phyloP scores from a whole-genome alignment of 108 stramenopile genomes.

The Skeletonema menzelii region DNA sequence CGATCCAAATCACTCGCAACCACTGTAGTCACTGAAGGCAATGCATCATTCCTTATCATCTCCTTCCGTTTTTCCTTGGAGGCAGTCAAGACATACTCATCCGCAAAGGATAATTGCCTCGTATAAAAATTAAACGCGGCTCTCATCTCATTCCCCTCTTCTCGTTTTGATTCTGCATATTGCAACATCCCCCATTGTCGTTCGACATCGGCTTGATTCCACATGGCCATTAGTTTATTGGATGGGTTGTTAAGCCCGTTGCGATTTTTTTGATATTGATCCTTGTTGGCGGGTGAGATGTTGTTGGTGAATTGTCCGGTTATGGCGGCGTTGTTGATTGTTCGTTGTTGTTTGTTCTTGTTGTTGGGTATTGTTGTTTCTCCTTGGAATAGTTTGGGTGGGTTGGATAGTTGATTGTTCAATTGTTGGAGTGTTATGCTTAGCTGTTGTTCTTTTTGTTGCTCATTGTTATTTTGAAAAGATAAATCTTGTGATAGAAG shows the following conservation, averaged over 20 bases:
- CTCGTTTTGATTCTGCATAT: constrained; percentile 29
- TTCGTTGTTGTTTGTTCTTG: constrained; percentile 8
- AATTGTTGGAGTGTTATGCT: constrained; percentile 5
- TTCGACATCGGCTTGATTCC: constrained; percentile 49
- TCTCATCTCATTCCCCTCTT: constrained; percentile 31
- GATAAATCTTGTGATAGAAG: constrained; percentile 1
- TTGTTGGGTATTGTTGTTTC: constrained; percentile 1
- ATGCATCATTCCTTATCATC: constrained; percentile 32
- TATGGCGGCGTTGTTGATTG: not conserved
- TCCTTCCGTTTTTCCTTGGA: constrained; percentile 19
- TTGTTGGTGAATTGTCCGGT: constrained; percentile 31
- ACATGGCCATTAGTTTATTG: constrained; percentile 25
- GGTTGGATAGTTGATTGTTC: constrained; percentile 14
- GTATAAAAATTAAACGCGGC: constrained; percentile 51
- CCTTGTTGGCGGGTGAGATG: constrained; percentile 29
- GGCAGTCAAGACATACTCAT: constrained; percentile 26
- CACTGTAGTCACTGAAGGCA: constrained; percentile 13
- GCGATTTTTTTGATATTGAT: constrained; percentile 29
- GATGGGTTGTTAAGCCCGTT: not conserved
- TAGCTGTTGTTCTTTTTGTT: not conserved
- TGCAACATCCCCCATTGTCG: constrained; percentile 51
- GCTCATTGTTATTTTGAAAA: not conserved
- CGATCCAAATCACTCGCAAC: constrained; percentile 34
- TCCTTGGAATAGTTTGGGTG: constrained; percentile 25
- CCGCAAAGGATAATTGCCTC: constrained; percentile 27